These are phyloP conservation scores for Yarrowia sp. DNA, from an alignment of 805 yeast species.

Conservation along the genomic window DNA sequence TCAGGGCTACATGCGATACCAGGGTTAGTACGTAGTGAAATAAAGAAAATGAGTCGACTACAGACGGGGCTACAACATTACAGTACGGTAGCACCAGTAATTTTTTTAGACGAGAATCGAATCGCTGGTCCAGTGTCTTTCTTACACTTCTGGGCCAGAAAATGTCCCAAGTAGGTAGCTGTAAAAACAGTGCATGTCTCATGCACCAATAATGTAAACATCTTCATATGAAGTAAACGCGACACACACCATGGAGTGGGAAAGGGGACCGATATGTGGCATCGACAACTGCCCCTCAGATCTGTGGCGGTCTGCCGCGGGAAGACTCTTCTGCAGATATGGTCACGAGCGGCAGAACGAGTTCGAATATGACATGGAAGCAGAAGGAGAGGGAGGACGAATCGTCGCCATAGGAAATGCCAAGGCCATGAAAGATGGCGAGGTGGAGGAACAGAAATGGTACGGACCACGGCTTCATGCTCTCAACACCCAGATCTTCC, in stretches of 20 bases:
- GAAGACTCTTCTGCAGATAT: conserved; percentile 78
- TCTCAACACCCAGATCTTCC: neutral
- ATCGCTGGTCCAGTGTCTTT: no score
- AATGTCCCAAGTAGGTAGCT: no score
- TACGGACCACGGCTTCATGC: neutral
- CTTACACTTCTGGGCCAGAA: no score
- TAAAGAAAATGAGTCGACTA: neutral
- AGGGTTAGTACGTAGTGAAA: conserved; percentile 20
- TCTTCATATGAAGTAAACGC: neutral
- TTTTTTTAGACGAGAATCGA: no score
- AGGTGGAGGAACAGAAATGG: neutral
- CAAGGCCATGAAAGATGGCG: neutral
- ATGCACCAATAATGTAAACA: no score
- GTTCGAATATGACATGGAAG: neutral
- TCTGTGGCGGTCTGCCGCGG: conserved; percentile 69
- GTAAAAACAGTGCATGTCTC: no score
- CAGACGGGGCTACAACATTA: no score
- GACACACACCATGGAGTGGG: conserved; percentile 1
- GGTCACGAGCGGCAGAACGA: conserved; percentile 59
- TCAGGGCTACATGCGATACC: conserved; percentile 24
- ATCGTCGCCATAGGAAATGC: neutral
- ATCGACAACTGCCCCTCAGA: conserved; percentile 83
- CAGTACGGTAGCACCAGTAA: no score
- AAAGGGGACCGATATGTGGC: conserved; percentile 80
- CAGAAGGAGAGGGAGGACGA: neutral